phyloP scores from a whole-genome alignment of 2,329 filamentous ascomycete genomes.

The Hypocrella siamensis region DNA sequence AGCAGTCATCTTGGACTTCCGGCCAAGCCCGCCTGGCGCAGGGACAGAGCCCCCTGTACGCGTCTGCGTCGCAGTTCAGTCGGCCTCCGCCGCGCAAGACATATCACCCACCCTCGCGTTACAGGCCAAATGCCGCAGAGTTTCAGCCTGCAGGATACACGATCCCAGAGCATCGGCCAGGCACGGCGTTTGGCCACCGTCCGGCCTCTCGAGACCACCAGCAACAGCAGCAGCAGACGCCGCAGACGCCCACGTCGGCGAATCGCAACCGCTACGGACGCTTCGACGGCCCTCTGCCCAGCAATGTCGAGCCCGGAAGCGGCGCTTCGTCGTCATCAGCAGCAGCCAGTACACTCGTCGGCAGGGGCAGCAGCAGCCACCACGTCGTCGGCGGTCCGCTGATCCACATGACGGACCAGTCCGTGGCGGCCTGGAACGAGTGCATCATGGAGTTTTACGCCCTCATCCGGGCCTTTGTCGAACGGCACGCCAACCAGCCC shows the following conservation, averaged over 20 bases:
- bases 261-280: conserved; percentile 13
- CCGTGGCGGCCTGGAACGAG: conserved; percentile 18
- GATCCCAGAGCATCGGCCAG: conserved; percentile 3
- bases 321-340: background rate
- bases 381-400: conserved; percentile 10
- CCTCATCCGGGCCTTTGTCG: conserved; percentile 19
- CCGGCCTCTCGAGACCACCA: conserved; percentile 4
- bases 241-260: conserved; percentile 13
- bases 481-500: conserved; percentile 16
- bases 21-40: conserved; percentile 5
- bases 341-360: conserved; percentile 4
- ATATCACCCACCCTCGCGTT: conserved; percentile 7
- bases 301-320: conserved; percentile 7
- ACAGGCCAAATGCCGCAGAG: conserved; percentile 17
- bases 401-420: conserved; percentile 19
- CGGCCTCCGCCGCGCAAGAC: conserved; percentile 3
- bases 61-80: conserved; percentile 5
- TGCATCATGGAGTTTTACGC: conserved; percentile 21
- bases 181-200: conserved; percentile 8
- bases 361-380: conserved; percentile 8
- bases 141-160: conserved; percentile 10
- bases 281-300: conserved; percentile 7
- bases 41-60: conserved; percentile 1
- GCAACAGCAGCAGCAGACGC: conserved; percentile 5
- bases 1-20: conserved; percentile 7